phyloP scores from a whole-genome alignment of 2,329 filamentous ascomycete genomes.

The Talaromyces sp. region DNA sequence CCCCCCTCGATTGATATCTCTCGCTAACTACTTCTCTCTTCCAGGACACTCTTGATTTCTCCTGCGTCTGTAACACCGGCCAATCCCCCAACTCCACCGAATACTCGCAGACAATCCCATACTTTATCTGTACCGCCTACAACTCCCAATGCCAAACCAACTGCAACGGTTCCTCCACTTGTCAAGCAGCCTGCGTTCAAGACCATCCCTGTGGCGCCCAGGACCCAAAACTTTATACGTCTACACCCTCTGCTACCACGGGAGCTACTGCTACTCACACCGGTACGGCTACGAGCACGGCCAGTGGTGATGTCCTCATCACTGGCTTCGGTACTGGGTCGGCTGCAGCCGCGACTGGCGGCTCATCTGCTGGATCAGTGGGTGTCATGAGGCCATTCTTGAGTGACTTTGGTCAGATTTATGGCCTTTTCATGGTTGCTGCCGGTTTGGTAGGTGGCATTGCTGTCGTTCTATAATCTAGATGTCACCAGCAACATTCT shows the following conservation, averaged over 20 bases:
- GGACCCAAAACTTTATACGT: conserved; percentile 51
- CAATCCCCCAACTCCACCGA: conserved; percentile 54
- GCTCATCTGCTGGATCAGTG: conserved; percentile 9
- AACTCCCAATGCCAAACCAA: conserved; percentile 52
- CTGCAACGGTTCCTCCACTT: conserved; percentile 47
- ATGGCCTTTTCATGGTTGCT: conserved; percentile 52
- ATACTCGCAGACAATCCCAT: conserved; percentile 60
- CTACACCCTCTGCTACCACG: conserved; percentile 32
- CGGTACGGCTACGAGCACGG: conserved; percentile 28
- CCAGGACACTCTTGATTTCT: conserved; percentile 49
- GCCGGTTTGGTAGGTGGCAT: conserved; percentile 56
- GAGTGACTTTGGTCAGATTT: conserved; percentile 51
- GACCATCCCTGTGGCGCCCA: conserved; percentile 59
- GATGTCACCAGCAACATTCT: not conserved
- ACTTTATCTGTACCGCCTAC: conserved; percentile 55
- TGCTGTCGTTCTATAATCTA: conserved; percentile 41
- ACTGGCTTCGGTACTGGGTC: conserved; percentile 40
- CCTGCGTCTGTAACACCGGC: conserved; percentile 53
- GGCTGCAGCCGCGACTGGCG: conserved; percentile 28
- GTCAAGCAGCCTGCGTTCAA: conserved; percentile 47
- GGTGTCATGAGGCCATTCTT: conserved; percentile 30
- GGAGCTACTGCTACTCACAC: conserved; percentile 29
- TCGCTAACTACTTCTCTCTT: conserved; percentile 2
- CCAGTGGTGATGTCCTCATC: conserved; percentile 35
- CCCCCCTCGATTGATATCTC: not conserved